Base-by-base conservation (phyloP, 2,329 filamentous ascomycete genomes). In the Madurella mycetomatis region DNA sequence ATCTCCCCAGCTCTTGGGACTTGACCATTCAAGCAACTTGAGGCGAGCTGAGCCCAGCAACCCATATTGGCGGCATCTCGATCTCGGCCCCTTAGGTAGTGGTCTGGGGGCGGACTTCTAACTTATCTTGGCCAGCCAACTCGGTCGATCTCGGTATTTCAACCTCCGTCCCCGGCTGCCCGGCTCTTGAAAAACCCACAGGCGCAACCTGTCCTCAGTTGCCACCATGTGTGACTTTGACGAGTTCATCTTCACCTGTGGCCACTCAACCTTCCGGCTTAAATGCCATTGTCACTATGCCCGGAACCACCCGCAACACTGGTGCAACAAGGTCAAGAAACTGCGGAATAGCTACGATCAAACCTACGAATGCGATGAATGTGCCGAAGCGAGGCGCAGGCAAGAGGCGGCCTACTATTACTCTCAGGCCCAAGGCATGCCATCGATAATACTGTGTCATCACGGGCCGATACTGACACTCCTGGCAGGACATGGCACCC, bases 251-350 rank as follows among this genome's bases (percentile, higher is more conserved):
- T 90, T 86, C 67, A 70, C 67, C 49, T 92, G 87, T 72, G 76
- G 76, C 31, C 86, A 90, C 70, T 77, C 75, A 5, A 72, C 74
- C 15, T 70, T 78, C 25, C 79, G 83, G 17, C 73, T 88, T 31
- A 83, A 85, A 65, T 83, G 82, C 19, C 80, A 89, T 69, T 92
- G 88, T 69, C 88, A 91, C 70, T 84, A 83, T 61, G 86, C 87
- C 5, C 84, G 88, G 55, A 89, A 88, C 66, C 84, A 90, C 62
- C 82, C 82, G 1, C 76, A 80, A 57, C 86, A 91, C 66, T 76
- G 83, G 62, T 91, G 88, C 69, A 81, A 81, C 32, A 78, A 83
- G 11, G 81, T 88, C 52, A 85, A 87, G 72, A 81, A 81, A 40
- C 76, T 88, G 56, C 78, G 82, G 19, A 73, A 82, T 58, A 81